Evolutionary conservation across 495 filamentous ascomycete species (phyloP).

Genomic region (Lophiotrema nucula): DNA sequence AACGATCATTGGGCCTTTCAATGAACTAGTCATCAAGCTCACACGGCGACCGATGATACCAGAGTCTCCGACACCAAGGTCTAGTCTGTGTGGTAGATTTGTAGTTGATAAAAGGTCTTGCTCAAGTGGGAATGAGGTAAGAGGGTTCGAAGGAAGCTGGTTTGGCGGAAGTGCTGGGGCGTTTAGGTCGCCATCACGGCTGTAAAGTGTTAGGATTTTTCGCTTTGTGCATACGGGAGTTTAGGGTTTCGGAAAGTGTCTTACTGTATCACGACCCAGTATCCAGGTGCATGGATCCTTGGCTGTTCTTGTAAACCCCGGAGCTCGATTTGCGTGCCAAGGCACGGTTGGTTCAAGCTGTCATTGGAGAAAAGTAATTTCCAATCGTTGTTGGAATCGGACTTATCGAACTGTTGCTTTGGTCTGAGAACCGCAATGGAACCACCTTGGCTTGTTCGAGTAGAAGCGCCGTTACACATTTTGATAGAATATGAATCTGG

Average conservation of each 20-base stretch:
- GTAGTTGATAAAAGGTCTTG: background rate
- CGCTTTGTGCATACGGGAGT: too few species aligned
- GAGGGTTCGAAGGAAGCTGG: background rate
- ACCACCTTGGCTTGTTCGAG: constrained; percentile 17
- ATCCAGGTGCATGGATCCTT: background rate
- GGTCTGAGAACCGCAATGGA: constrained; percentile 20
- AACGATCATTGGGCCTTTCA: background rate
- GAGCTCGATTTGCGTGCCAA: constrained; percentile 15
- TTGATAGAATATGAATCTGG: background rate
- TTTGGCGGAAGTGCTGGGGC: background rate
- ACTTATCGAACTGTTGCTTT: background rate
- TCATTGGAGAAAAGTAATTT: constrained; percentile 20
- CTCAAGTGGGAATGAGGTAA: too few species aligned
- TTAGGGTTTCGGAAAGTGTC: background rate
- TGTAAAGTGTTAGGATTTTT: background rate
- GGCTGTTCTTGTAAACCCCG: background rate
- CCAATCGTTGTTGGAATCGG: background rate
- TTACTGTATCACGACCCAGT: constrained; percentile 26
- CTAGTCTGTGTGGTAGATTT: constrained; percentile 15
- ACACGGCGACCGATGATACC: constrained; percentile 20
- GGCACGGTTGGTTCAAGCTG: background rate
- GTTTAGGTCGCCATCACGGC: constrained; percentile 18
- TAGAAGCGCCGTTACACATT: constrained; percentile 23
- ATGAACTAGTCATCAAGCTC: constrained; percentile 12
- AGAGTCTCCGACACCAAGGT: constrained; percentile 18